A percentile compares a stretch with the other conserved stretches of the same genome.
Conservation (phyloP, 2,329 filamentous ascomycete genomes). For the Macrophomina tecta region DNA sequence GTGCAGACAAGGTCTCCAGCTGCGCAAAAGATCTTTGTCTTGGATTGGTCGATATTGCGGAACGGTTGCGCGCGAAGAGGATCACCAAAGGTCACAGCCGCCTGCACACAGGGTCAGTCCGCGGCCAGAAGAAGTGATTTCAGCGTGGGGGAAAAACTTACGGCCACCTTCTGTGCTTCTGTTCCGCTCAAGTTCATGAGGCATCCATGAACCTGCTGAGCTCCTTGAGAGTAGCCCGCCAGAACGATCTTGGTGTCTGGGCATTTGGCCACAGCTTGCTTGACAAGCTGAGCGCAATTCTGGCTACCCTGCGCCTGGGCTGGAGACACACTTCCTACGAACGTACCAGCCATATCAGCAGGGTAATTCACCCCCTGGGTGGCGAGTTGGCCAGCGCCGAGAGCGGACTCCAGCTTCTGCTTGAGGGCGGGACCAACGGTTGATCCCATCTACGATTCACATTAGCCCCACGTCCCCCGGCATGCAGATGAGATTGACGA, state of each 20-base stretch:
- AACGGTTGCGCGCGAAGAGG: conserved; percentile 38
- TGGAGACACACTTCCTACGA: conserved; percentile 40
- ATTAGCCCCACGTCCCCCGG: too few species aligned
- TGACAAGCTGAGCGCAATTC: conserved; percentile 48
- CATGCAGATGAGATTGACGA: too few species aligned
- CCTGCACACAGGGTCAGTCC: conserved; percentile 12
- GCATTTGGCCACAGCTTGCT: conserved; percentile 48
- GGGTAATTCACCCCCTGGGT: conserved; percentile 63
- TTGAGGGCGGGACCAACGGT: conserved; percentile 60
- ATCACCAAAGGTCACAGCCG: conserved; percentile 46
- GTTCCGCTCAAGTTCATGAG: not conserved
- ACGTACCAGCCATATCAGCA: conserved; percentile 38
- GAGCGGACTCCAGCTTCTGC: conserved; percentile 48
- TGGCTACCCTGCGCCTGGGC: conserved; percentile 53
- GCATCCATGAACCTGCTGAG: conserved; percentile 39
- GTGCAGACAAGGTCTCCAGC: conserved; percentile 15
- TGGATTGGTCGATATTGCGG: conserved; percentile 5
- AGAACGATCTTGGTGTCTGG: conserved; percentile 55
- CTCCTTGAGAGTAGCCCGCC: conserved; percentile 51
- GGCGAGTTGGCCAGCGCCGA: conserved; percentile 51
- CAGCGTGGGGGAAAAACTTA: not conserved
- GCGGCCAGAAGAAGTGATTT: not conserved
- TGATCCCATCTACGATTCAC: conserved; percentile 47
- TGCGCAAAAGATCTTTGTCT: conserved; percentile 25
- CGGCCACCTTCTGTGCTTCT: not conserved